Evolutionary conservation across 2,329 filamentous ascomycete genomes (phyloP).

Genomic region (Verticillium nubilum): DNA sequence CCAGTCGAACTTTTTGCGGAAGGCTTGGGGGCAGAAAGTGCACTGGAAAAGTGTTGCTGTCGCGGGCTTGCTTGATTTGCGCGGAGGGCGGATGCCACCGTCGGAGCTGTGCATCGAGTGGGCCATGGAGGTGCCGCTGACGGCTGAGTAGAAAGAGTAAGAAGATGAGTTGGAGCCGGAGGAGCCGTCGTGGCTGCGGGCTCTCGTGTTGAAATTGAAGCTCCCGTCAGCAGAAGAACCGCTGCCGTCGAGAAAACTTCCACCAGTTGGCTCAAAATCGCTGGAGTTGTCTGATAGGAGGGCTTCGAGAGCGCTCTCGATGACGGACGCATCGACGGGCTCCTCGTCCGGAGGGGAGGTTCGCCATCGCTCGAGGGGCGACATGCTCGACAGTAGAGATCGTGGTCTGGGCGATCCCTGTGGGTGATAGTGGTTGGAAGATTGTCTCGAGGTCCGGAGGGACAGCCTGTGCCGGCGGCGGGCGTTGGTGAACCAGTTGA

Average conservation of each 20-base stretch:
- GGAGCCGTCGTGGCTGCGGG: constrained; percentile 13
- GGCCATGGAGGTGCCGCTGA: neutral
- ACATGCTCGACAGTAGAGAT: constrained; percentile 27
- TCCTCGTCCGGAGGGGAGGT: constrained; percentile 38
- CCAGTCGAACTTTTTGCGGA: constrained; percentile 35
- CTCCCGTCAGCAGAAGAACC: constrained; percentile 24
- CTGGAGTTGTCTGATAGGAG: constrained; percentile 7
- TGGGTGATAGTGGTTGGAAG: constrained; percentile 21
- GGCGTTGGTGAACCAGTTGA: constrained; percentile 47
- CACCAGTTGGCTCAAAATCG: constrained; percentile 3
- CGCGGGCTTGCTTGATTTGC: constrained; percentile 1
- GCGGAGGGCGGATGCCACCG: neutral
- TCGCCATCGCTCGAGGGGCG: constrained; percentile 35
- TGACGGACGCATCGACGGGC: constrained; percentile 29
- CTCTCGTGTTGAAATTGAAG: constrained; percentile 15
- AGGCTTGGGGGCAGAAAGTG: constrained; percentile 30
- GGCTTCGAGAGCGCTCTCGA: constrained; percentile 26
- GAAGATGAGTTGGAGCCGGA: constrained; percentile 11
- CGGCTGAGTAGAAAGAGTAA: constrained; percentile 7
- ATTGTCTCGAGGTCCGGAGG: constrained; percentile 15
- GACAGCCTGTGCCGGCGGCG: constrained; percentile 38
- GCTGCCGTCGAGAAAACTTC: constrained; percentile 17
- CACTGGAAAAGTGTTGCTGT: constrained; percentile 25
- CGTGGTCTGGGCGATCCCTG: constrained; percentile 38
- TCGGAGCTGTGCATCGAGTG: neutral